phyloP scores from a whole-genome alignment of 202 grass and related monocot genomes.

The Eragrostis tef region DNA sequence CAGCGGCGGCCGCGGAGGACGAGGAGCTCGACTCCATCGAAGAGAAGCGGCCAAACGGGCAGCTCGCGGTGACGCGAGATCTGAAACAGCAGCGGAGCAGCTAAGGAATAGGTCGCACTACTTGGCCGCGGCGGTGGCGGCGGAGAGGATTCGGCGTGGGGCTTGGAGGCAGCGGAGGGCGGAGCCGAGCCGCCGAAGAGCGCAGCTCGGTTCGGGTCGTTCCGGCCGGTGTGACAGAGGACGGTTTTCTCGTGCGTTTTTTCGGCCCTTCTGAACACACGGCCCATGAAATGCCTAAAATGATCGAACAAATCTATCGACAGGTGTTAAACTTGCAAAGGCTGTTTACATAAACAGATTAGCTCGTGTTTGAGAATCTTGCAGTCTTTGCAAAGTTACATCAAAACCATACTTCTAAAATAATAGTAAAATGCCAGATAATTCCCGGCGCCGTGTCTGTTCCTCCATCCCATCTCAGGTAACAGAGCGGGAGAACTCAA shows the following conservation, averaged over 20 bases:
- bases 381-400: not conserved
- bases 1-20: slow-evolving; percentile 27
- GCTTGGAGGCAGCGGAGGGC: not conserved
- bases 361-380: not conserved
- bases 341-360: not conserved
- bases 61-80: slow-evolving; percentile 24
- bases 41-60: not conserved
- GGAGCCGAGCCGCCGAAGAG: not conserved
- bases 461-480: not conserved
- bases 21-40: slow-evolving; percentile 51
- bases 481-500: slow-evolving; percentile 6
- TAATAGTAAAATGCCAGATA: not conserved
- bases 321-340: not conserved
- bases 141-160: slow-evolving; percentile 21
- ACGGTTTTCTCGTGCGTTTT: not conserved
- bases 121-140: not conserved
- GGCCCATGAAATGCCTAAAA: not conserved
- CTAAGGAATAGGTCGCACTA: not conserved
- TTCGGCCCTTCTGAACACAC: not conserved
- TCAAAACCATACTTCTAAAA: not conserved
- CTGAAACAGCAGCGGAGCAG: slow-evolving; percentile 18
- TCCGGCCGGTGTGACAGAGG: not conserved
- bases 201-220: slow-evolving; percentile 7
- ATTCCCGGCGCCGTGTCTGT: not conserved
- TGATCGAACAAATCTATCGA: too few relatives aligned